These are phyloP conservation scores for Pythium diclinum DNA, from an alignment of 352 stramenopile genomes.

Conservation along the genomic window DNA sequence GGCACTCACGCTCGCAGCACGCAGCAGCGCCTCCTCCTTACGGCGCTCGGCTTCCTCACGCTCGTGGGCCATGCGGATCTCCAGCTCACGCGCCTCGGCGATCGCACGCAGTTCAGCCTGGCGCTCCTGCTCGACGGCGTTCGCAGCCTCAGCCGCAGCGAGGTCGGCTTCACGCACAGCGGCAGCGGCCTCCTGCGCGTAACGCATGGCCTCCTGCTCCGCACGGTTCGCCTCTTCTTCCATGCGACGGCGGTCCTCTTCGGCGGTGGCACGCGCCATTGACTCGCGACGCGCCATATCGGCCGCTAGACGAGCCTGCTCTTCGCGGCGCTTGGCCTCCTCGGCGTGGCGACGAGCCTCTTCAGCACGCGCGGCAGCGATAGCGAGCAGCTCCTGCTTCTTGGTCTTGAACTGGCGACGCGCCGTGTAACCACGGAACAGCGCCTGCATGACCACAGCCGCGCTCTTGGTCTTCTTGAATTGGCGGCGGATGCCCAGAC, in stretches of 20 bases:
- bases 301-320: slow-evolving; percentile 59
- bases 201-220: slow-evolving; percentile 57
- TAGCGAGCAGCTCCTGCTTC: slow-evolving; percentile 81
- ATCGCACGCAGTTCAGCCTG: slow-evolving; percentile 81
- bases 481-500: slow-evolving; percentile 59
- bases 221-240: slow-evolving; percentile 68
- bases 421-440: slow-evolving; percentile 78
- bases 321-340: slow-evolving; percentile 79
- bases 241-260: slow-evolving; percentile 62
- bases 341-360: slow-evolving; percentile 74
- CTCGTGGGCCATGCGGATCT: slow-evolving; percentile 53
- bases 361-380: slow-evolving; percentile 67
- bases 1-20: slow-evolving; percentile 75
- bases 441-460: slow-evolving; percentile 65
- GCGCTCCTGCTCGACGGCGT: slow-evolving; percentile 75
- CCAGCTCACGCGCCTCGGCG: slow-evolving; percentile 62
- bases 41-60: slow-evolving; percentile 53
- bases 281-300: slow-evolving; percentile 55
- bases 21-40: slow-evolving; percentile 57
- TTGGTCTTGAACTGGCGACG: slow-evolving; percentile 76
- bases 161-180: slow-evolving; percentile 61
- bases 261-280: slow-evolving; percentile 45
- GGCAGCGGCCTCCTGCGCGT: slow-evolving; percentile 49
- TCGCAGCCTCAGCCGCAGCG: slow-evolving; percentile 69
- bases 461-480: slow-evolving; percentile 82